Conservation (phyloP, 768 basidiomycete genomes). For the Panellus pusillus region DNA sequence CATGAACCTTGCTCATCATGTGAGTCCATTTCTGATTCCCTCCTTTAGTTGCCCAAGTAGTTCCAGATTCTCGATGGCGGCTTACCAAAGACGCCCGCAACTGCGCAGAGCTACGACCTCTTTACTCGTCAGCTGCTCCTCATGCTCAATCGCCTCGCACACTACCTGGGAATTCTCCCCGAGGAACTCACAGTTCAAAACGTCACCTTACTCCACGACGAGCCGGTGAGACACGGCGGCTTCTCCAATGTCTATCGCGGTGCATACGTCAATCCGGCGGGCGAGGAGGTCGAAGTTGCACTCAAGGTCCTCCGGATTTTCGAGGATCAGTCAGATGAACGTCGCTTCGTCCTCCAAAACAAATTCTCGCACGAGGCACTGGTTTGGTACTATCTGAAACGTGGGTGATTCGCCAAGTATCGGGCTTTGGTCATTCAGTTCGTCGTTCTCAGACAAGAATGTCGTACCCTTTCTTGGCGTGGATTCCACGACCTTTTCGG, state of each 20-base stretch:
- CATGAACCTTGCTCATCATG: background rate
- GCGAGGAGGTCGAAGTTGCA: background rate
- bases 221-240: background rate
- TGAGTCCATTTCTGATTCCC: no score
- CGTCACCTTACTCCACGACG: background rate
- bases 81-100: background rate
- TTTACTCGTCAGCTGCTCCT: background rate
- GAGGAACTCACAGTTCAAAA: background rate
- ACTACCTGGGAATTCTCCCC: background rate
- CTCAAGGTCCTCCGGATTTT: slow-evolving; percentile 1
- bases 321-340: background rate
- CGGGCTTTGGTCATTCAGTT: no score
- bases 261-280: background rate
- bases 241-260: background rate
- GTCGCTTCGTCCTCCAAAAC: background rate
- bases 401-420: no score
- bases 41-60: no score
- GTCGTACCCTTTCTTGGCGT: slow-evolving; percentile 2
- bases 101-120: background rate
- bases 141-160: background rate
- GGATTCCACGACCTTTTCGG: background rate
- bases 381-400: slow-evolving; percentile 4
- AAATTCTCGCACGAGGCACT: background rate
- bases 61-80: no score
- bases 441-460: no score